Base-by-base conservation (phyloP, 192 early-diverging fungal species). In the Coemansia furcata region DNA sequence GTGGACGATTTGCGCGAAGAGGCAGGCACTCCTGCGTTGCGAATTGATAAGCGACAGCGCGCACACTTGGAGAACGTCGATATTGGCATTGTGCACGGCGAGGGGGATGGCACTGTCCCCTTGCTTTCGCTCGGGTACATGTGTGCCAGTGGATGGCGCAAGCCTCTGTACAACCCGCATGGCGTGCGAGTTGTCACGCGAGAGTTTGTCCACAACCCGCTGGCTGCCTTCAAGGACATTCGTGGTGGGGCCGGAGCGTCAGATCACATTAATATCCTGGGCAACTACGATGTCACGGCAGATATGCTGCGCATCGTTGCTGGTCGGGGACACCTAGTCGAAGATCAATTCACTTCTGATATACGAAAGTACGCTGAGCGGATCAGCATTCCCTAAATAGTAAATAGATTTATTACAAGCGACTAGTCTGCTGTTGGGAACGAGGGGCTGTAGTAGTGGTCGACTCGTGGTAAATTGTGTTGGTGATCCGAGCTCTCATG, bases 261-360 rank as follows among this genome's bases (percentile, higher is more conserved):
- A 0, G 93, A 95, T 66, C 95, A 96, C 81, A 91, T 95, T 10
- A 91, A 94, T 76, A 92, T 96, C 32, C 69, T 96, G 8, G 94
- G 94, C 47, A 94, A 95, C 64, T 84, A 87, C 55, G 86, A 87
- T 21, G 79, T 90, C 52, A 89, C 86, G 9, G 82, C 73, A 30
- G 87, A 88, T 46, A 77, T 89, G 33, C 67, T 89, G 50, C 77
- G 84, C 30, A 69, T 88, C 6, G 88, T 86, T 4, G 69, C 85
- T 4, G 85, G 84, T 11, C 69, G 72, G 8, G 80, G 84, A 12
- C 77, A 71, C 40, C 30, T 49, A 44, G 47, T 80, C 9, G 39
- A 78, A 29, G 73, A 79, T 33, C 74, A 66, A 15, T 72, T 88
- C 50, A 62, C 57, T 29, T 85, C 85, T 4, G 63, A 85, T 21